Evolutionary conservation across 768 basidiomycete genomes (phyloP).

Genomic region (Xerocomellus dryophilus): DNA sequence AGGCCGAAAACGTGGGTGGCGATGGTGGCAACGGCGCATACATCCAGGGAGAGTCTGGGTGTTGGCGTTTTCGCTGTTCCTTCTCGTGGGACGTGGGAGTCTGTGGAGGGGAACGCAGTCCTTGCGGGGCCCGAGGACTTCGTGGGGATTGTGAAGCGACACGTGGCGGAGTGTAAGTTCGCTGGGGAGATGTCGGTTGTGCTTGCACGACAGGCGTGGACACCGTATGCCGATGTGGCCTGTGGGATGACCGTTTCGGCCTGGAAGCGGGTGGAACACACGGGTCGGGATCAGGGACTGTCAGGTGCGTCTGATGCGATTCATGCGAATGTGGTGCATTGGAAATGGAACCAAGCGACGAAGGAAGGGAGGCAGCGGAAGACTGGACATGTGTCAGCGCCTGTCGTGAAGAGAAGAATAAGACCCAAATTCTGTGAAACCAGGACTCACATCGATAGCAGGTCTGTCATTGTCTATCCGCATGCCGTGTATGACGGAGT

Average conservation of each 20-base stretch:
- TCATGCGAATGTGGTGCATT: slow-evolving; percentile 26
- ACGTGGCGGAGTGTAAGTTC: slow-evolving; percentile 5
- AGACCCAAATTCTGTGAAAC: not conserved
- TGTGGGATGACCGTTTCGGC: slow-evolving; percentile 1
- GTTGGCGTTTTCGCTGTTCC: slow-evolving; percentile 7
- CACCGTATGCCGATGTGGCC: slow-evolving; percentile 10
- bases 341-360: slow-evolving; percentile 31
- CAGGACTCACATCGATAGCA: slow-evolving; percentile 23
- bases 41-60: slow-evolving; percentile 27
- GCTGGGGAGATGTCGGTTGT: slow-evolving; percentile 8
- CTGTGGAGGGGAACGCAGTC: slow-evolving; percentile 16
- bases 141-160: slow-evolving; percentile 12
- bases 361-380: slow-evolving; percentile 25
- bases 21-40: slow-evolving; percentile 31
- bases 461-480: slow-evolving; percentile 23
- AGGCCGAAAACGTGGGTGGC: slow-evolving; percentile 27
- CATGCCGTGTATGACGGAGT: slow-evolving; percentile 45
- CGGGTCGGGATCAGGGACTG: slow-evolving; percentile 22
- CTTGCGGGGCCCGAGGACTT: slow-evolving; percentile 16
- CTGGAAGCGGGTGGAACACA: slow-evolving; percentile 2
- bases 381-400: slow-evolving; percentile 24
- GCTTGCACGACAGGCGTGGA: slow-evolving; percentile 12
- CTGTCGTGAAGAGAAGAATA: slow-evolving; percentile 17
- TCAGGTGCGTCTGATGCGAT: slow-evolving; percentile 25
- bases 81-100: slow-evolving; percentile 21